These are phyloP conservation scores for Takashimella tepidaria DNA, from an alignment of 1,284 basidiomycete species.

Conservation along the genomic window DNA sequence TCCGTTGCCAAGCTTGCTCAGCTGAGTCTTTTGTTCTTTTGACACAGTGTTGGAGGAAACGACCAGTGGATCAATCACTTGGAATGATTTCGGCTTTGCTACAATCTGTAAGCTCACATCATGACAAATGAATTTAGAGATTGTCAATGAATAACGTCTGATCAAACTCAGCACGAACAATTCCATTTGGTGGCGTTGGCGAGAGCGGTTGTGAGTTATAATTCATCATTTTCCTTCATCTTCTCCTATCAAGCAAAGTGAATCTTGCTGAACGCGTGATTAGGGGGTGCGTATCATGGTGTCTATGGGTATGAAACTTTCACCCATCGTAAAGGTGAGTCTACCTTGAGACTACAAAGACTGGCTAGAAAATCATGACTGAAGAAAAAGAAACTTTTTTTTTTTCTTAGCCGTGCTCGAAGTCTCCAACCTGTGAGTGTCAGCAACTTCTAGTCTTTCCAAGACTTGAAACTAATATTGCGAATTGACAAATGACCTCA, in stretches of 20 bases:
- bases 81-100: conserved; percentile 44
- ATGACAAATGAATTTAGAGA: no score
- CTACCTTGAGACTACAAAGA: neutral
- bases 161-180: conserved; percentile 34
- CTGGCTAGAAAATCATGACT: no score
- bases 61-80: conserved; percentile 39
- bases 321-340: conserved; percentile 42
- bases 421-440: conserved; percentile 31
- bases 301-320: conserved; percentile 44
- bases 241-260: no score
- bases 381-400: no score
- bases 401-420: conserved; percentile 35
- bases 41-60: conserved; percentile 39
- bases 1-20: no score
- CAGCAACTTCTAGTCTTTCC: no score
- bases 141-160: no score
- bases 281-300: conserved; percentile 46
- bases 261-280: neutral
- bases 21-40: conserved; percentile 3
- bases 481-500: no score
- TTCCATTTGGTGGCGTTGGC: conserved; percentile 47
- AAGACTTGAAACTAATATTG: no score
- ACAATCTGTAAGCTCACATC: conserved; percentile 22
- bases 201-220: conserved; percentile 44
- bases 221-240: no score